Base-by-base conservation (phyloP, 768 basidiomycete species). In the Tulasnella sp. region DNA sequence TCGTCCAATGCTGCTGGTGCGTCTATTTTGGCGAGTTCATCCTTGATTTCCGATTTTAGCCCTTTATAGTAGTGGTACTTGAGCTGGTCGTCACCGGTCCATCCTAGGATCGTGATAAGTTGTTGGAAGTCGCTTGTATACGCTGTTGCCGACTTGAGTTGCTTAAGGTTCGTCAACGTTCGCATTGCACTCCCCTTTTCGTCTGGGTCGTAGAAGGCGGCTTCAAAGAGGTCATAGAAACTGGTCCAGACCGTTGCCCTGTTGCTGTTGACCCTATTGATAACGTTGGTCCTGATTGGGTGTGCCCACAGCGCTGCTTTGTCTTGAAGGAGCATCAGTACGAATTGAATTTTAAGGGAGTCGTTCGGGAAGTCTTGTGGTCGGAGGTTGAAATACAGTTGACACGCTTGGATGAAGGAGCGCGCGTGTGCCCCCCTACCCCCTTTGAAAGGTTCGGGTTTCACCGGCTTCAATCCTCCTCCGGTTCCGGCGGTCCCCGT, bases 191-290 rank as follows among this genome's bases (percentile, higher is more conserved):
- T 45, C 2, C 42, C 15, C 19, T 45, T 45, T 17, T 45, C 15
- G 15, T 45, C 42, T 0, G 42, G 42, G 7, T 45, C 42, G 15
- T 17, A 45, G 42, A 45, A 45, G 15, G 42, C 9, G 1, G 37
- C 8, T 25, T 37, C 67, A n/a, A 67, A 67, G 1, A 1, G 17
- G 0, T 1, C 37, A 15, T n/a, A 1, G 22, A 67, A 37, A 1
- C 1, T 22, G 0, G 1, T 1, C 67, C 67, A 37, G 1, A 2
- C 17, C 1, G 9, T 37, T 4, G 67, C 5, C 14, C 42, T 9
- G 1, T 1, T 1, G 15, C 2, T 1, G 0, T 14, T 19, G 0
- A 3, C 25, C 15, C 11, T 3, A 29, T 14, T n/a, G 2, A 67
- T 1, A 1, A 67, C 12, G 17, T 67, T n/a, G 14, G 14, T 14